These are phyloP conservation scores for Pleurotus salmoneostramineus DNA, from an alignment of 768 basidiomycete genomes.

Conservation along the genomic window DNA sequence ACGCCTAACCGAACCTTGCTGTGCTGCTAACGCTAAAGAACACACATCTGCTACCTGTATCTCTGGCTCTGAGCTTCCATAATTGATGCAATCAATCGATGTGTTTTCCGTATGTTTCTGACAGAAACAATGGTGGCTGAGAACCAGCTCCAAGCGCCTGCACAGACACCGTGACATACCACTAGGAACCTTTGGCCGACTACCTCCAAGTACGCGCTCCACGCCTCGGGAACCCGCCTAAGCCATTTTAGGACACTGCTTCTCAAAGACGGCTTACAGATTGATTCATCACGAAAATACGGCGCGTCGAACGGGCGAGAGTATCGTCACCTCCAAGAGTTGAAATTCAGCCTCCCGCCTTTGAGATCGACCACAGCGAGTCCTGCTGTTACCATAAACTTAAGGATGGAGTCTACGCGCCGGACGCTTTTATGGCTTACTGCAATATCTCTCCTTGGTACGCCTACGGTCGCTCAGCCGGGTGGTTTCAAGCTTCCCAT, in stretches of 20 bases:
- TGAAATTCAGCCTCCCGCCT: no score
- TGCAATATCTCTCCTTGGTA: not conserved
- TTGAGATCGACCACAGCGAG: no score
- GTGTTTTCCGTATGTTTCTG: not conserved
- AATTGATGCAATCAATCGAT: not conserved
- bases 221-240: not conserved
- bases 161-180: not conserved
- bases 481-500: constrained; percentile 12
- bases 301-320: no score
- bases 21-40: no score
- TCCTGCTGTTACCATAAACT: no score
- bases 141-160: not conserved
- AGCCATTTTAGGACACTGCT: not conserved
- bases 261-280: no score
- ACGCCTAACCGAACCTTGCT: no score
- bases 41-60: no score
- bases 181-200: not conserved
- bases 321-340: no score
- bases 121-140: not conserved
- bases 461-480: not conserved
- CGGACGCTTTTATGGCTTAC: not conserved
- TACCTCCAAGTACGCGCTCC: not conserved
- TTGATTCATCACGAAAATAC: no score
- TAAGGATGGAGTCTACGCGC: no score
- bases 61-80: not conserved